Evolutionary conservation across 2,329 filamentous ascomycete genomes (phyloP).

Genomic region (Pyricularia sp.): DNA sequence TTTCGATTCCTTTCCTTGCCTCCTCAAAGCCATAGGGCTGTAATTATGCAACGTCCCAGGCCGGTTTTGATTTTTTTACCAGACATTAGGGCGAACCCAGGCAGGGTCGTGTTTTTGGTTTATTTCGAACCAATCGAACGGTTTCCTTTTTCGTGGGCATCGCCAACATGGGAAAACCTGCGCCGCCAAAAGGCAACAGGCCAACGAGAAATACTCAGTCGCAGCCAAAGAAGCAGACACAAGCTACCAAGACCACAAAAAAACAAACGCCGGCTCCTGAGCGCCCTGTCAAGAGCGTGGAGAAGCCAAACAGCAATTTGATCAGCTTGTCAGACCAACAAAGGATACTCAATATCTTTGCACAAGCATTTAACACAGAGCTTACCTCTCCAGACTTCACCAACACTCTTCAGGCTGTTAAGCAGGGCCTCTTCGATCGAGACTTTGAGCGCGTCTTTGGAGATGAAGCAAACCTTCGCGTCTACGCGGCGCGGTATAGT

Average conservation of each 20-base stretch:
- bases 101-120: background rate
- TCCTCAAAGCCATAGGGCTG: background rate
- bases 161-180: background rate
- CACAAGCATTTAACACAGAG: conserved; percentile 42
- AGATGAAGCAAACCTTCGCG: conserved; percentile 54
- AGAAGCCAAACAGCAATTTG: background rate
- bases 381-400: conserved; percentile 35
- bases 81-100: background rate
- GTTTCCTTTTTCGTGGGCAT: too few relatives aligned
- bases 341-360: conserved; percentile 56
- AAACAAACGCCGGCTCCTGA: background rate
- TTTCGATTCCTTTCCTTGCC: background rate
- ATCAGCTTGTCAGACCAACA: conserved; percentile 8
- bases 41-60: too few relatives aligned
- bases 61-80: background rate
- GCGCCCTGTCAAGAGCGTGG: background rate
- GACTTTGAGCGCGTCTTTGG: conserved; percentile 77
- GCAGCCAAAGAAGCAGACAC: background rate
- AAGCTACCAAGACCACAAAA: background rate
- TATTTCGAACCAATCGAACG: background rate
- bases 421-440: conserved; percentile 71
- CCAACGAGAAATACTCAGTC: background rate
- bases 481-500: conserved; percentile 86
- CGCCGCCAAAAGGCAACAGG: background rate
- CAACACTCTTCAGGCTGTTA: conserved; percentile 62